Percentiles rank a stretch among this genome's conserved stretches.
These are phyloP conservation scores for Chytriomyces confervae DNA, from an alignment of 192 early-diverging fungal species.

Conservation along the genomic window DNA sequence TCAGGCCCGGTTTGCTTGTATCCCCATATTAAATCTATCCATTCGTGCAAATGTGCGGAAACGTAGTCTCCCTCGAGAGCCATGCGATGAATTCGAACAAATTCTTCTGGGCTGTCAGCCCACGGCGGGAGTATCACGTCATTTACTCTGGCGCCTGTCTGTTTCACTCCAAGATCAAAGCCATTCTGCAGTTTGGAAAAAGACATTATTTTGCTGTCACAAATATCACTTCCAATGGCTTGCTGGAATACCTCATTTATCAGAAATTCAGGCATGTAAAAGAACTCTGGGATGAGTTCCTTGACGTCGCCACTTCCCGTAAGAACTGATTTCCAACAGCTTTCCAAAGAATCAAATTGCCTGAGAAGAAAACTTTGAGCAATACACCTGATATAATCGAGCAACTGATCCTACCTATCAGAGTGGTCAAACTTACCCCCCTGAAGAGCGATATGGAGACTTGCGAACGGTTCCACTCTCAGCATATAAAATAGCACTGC, in stretches of 20 bases:
- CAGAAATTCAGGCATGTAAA: constrained; percentile 92
- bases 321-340: constrained; percentile 60
- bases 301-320: constrained; percentile 70
- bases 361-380: constrained; percentile 1
- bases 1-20: constrained; percentile 90
- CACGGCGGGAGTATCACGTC: constrained; percentile 85
- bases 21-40: constrained; percentile 98
- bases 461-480: constrained; percentile 88
- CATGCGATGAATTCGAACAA: constrained; percentile 82
- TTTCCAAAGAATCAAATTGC: constrained; percentile 63
- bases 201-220: neutral
- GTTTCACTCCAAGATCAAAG: constrained; percentile 70
- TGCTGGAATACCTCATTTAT: constrained; percentile 44
- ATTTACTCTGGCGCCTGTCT: constrained; percentile 60
- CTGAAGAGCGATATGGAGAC: constrained; percentile 60
- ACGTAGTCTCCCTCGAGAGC: constrained; percentile 83
- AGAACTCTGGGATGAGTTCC: constrained; percentile 97
- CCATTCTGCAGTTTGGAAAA: constrained; percentile 54
- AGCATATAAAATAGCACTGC: constrained; percentile 89
- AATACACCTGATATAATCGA: neutral
- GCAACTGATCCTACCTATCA: constrained; percentile 45
- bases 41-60: constrained; percentile 84
- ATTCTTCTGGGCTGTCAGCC: constrained; percentile 81
- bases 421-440: constrained; percentile 65
- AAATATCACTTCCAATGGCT: neutral